These are phyloP conservation scores for Phytophthora hibernalis DNA, from an alignment of 352 stramenopile species.

Conservation along the genomic window DNA sequence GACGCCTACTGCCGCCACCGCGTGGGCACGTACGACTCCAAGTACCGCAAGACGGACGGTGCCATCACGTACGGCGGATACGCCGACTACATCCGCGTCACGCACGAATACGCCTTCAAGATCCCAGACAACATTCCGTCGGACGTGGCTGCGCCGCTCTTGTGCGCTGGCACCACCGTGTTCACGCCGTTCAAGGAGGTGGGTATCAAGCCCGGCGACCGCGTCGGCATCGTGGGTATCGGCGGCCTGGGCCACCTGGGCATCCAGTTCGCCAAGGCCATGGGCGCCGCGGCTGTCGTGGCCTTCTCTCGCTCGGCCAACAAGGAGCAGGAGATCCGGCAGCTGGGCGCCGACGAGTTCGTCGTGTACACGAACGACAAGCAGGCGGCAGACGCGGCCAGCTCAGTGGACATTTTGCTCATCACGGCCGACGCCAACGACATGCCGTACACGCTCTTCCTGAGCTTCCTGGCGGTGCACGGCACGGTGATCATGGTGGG, in stretches of 20 bases:
- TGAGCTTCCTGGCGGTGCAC: conserved; percentile 56
- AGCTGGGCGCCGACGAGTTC: conserved; percentile 72
- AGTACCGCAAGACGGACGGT: conserved; percentile 49
- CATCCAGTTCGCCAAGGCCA: conserved; percentile 80
- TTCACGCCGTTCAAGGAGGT: conserved; percentile 74
- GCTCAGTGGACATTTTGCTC: conserved; percentile 76
- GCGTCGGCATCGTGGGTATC: conserved; percentile 80
- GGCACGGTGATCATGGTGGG: conserved; percentile 77
- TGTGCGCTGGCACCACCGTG: conserved; percentile 89
- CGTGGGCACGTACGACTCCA: conserved; percentile 61
- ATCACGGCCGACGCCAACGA: conserved; percentile 72
- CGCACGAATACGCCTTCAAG: conserved; percentile 69
- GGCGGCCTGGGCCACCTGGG: conserved; percentile 88
- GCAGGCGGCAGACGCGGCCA: conserved; percentile 25
- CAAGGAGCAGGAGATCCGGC: conserved; percentile 62
- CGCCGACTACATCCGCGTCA: conserved; percentile 66
- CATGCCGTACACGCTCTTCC: conserved; percentile 51
- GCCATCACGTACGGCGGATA: conserved; percentile 67
- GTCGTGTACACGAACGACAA: conserved; percentile 61
- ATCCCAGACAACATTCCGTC: conserved; percentile 78
- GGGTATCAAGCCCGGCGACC: conserved; percentile 54
- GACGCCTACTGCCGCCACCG: conserved; percentile 71
- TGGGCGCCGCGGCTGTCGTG: conserved; percentile 60
- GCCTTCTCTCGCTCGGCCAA: conserved; percentile 67
- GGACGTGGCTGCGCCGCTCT: conserved; percentile 60